Conservation (phyloP, 164 flowering plant species). For the Vitis cinerea region DNA sequence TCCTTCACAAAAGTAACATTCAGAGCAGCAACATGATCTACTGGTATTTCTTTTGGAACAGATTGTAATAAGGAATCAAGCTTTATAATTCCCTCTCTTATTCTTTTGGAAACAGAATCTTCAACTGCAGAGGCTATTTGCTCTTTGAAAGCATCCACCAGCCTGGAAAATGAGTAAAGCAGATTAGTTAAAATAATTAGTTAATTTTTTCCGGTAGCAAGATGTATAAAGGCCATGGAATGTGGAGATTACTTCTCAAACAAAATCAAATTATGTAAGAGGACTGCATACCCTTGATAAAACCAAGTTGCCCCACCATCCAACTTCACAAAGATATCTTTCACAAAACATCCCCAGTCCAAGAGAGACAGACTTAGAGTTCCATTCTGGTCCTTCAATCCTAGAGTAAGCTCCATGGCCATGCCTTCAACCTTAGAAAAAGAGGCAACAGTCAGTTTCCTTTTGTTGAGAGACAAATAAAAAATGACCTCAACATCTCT, state of each 20-base stretch:
- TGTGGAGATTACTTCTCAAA: not conserved
- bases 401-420: constrained; percentile 73
- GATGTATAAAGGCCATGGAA: not conserved
- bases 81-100: constrained; percentile 58
- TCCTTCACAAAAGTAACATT: constrained; percentile 68
- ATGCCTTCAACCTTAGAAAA: constrained; percentile 79
- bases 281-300: constrained; percentile 77
- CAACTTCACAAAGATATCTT: constrained; percentile 61
- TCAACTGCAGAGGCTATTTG: constrained; percentile 77
- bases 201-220: not conserved
- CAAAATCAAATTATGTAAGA: not conserved
- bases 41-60: constrained; percentile 66
- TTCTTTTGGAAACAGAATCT: constrained; percentile 61
- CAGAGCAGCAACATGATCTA: constrained; percentile 64
- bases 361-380: constrained; percentile 50
- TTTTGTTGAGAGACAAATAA: too few species aligned
- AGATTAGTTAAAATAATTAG: not conserved
- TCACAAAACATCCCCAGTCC: constrained; percentile 73
- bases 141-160: constrained; percentile 74
- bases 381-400: constrained; percentile 66
- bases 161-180: constrained; percentile 38
- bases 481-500: too few species aligned
- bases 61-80: constrained; percentile 62
- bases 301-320: constrained; percentile 98
- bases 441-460: constrained; percentile 12